Evolutionary conservation across 169 alveolate species (phyloP).

Genomic region (Cryptosporidium viatorum): DNA sequence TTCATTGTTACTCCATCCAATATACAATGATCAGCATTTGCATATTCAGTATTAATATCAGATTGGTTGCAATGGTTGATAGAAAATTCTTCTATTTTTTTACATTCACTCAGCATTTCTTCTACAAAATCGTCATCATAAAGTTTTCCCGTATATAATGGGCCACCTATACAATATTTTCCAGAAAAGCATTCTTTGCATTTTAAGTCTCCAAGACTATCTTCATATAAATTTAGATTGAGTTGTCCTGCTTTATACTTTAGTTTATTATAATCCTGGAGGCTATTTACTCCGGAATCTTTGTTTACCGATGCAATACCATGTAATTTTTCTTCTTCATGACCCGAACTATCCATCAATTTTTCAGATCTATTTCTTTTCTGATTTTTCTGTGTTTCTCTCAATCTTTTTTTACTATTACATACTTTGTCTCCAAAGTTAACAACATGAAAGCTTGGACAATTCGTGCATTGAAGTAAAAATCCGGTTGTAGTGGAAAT

Average conservation of each 20-base stretch:
- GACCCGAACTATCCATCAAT: neutral
- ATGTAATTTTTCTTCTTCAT: slow-evolving; percentile 2
- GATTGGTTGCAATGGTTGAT: neutral
- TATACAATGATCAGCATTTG: neutral
- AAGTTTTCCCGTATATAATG: slow-evolving; percentile 82
- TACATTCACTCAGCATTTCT: slow-evolving; percentile 74
- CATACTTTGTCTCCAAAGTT: slow-evolving; percentile 81
- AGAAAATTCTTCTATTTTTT: slow-evolving; percentile 31
- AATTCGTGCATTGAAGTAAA: slow-evolving; percentile 87
- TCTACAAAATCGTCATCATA: slow-evolving; percentile 77
- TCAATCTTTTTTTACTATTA: slow-evolving; percentile 10
- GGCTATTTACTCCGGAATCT: neutral
- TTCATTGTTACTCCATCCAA: slow-evolving; percentile 42
- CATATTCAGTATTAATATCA: neutral
- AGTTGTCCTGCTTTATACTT: slow-evolving; percentile 42
- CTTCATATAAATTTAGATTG: slow-evolving; percentile 2
- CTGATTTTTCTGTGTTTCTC: slow-evolving; percentile 14
- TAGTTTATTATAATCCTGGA: neutral
- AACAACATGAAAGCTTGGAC: slow-evolving; percentile 82
- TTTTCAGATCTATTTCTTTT: slow-evolving; percentile 4
- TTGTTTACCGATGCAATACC: neutral
- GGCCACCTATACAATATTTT: slow-evolving; percentile 81
- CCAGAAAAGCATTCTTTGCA: slow-evolving; percentile 69
- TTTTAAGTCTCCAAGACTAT: neutral
- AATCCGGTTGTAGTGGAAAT: slow-evolving; percentile 86